Base-by-base conservation (phyloP, 345 rosid genomes). In the Lumnitzera littorea region DNA sequence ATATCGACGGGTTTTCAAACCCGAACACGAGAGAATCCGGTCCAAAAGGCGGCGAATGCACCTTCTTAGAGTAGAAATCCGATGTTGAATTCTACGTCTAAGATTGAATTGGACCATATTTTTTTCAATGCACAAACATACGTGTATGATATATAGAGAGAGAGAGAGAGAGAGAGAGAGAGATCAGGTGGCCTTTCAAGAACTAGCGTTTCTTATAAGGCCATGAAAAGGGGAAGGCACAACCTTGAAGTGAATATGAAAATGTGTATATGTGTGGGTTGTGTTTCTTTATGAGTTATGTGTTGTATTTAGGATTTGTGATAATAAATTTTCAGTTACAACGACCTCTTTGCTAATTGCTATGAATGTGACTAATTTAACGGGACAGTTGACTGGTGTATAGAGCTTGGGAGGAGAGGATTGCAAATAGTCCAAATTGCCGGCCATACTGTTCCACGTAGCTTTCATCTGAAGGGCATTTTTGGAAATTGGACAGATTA, bases 11-110 rank as follows among this genome's bases (percentile, higher is more conserved):
- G 87, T 86, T 77, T 83, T 84, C 2, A 80, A 74, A 0, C 78
- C 58, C 7, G 88, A 77, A 51, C 91, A 82, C 14, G 78, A 46
- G 48, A 76, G 62, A 61, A 85, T 25, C 48, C 71, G 65, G 47
- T 73, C 74, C 84, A 84, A 83, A 6, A 76, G 60, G 23, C 72
- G 71, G 10, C 81, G 71, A 55, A 87, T 76, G 79, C 82, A 82
- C 17, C 88, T 73, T 14, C 87, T 75, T 43, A 89, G 77, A 48
- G 69, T 60, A 29, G 75, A 68, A 50, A 89, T 58, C 20, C 86
- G 79, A 17, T 88, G 84, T 13, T 72, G 72, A 17, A 85, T 67
- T 62, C 82, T 72, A 12, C 51, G 70, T 43, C 72, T 61, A 8
- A 81, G 83, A 27, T 73, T 73, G 63, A 74, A 65, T 20, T 67